Percentiles rank a stretch among this genome's conserved stretches.
These are phyloP conservation scores for Hymenoscyphus infarciens DNA, from an alignment of 2,329 filamentous ascomycete genomes.

Conservation along the genomic window DNA sequence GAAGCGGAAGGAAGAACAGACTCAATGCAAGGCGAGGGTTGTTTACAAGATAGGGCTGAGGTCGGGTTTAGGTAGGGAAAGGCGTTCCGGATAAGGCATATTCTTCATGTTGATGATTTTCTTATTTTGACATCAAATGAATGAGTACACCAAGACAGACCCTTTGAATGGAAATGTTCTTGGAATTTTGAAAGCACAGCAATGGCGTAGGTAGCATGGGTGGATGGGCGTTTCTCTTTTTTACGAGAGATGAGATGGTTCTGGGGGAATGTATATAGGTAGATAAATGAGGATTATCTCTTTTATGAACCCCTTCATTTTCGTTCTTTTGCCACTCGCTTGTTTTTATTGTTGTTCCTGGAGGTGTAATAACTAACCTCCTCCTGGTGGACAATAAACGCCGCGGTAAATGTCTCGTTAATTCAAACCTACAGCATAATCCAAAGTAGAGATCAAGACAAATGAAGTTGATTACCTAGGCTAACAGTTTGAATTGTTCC, in stretches of 20 bases:
- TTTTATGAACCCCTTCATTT: no score
- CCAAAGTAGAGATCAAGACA: no score
- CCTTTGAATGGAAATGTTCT: neutral
- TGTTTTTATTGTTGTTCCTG: neutral
- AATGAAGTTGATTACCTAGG: no score
- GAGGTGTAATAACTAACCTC: no score
- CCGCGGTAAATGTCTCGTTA: no score
- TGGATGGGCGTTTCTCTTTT: neutral
- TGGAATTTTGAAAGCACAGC: neutral
- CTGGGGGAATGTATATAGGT: neutral
- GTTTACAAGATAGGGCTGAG: neutral
- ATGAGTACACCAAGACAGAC: neutral
- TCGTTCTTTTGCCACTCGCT: no score
- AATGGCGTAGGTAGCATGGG: slow-evolving; percentile 2
- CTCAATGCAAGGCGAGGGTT: neutral
- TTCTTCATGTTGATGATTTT: neutral
- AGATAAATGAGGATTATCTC: neutral
- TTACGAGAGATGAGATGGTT: neutral
- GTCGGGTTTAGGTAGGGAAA: neutral
- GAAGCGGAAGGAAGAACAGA: neutral
- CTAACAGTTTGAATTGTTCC: no score
- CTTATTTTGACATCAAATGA: neutral
- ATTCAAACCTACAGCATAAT: no score
- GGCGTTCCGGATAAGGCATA: slow-evolving; percentile 1
- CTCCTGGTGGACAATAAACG: no score